A percentile compares a stretch with the other conserved stretches of the same genome.
Conservation (phyloP, 108 stramenopile genomes). For the Cafeteria roenbergensis region DNA sequence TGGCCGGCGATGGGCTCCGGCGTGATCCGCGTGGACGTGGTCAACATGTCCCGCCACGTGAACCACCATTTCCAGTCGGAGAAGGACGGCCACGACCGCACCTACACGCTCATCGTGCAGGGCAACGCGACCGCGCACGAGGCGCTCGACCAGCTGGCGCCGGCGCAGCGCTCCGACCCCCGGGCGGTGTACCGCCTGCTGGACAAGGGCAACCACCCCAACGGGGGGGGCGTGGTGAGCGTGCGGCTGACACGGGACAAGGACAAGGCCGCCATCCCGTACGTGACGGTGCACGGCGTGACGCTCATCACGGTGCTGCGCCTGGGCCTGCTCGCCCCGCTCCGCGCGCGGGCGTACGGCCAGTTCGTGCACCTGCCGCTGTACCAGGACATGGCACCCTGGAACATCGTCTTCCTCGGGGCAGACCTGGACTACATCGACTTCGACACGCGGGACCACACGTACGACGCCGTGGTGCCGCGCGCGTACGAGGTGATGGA, state of each 20-base stretch:
- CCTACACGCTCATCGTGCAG: slow-evolving; percentile 21
- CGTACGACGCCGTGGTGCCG: slow-evolving; percentile 25
- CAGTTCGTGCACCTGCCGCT: slow-evolving; percentile 25
- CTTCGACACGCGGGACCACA: slow-evolving; percentile 27
- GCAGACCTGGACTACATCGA: slow-evolving; percentile 27
- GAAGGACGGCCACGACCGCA: slow-evolving; percentile 27
- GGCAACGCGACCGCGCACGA: slow-evolving; percentile 2
- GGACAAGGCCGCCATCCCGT: slow-evolving; percentile 22
- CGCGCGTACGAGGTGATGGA: slow-evolving; percentile 18
- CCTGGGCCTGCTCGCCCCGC: slow-evolving; percentile 15
- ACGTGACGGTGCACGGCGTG: slow-evolving; percentile 21
- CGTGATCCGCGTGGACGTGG: slow-evolving; percentile 23
- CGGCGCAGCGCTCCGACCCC: neutral
- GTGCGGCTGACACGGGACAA: slow-evolving; percentile 19
- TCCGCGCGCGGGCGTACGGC: slow-evolving; percentile 8
- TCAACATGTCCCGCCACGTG: slow-evolving; percentile 25
- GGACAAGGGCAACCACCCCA: neutral
- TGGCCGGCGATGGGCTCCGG: neutral
- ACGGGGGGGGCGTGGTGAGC: neutral
- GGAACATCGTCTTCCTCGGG: slow-evolving; percentile 30
- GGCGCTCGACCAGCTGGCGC: neutral
- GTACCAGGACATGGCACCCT: slow-evolving; percentile 37
- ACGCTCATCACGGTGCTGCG: slow-evolving; percentile 24
- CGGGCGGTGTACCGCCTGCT: neutral
- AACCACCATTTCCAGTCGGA: slow-evolving; percentile 31